Conservation (phyloP, 306 rosid species). For the Rubus parviflorus region DNA sequence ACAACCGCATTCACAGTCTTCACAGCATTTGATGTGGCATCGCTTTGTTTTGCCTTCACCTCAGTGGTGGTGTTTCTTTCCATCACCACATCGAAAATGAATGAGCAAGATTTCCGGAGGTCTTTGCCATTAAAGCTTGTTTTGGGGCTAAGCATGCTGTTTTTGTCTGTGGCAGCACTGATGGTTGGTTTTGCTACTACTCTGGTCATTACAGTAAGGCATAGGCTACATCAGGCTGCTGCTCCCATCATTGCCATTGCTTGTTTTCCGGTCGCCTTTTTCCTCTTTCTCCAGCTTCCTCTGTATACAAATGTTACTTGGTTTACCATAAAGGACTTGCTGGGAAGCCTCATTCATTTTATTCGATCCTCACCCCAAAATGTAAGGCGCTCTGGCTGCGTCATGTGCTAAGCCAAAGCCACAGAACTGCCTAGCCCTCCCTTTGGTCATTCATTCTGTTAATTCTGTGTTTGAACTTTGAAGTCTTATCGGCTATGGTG, state of each 20-base stretch:
- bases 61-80: slow-evolving; percentile 41
- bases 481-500: too few species aligned
- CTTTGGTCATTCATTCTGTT: too few species aligned
- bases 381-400: too few species aligned
- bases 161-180: slow-evolving; percentile 9
- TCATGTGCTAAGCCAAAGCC: too few species aligned
- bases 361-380: too few species aligned
- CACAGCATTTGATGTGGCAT: slow-evolving; percentile 30
- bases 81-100: slow-evolving; percentile 25
- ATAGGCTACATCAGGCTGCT: slow-evolving; percentile 13
- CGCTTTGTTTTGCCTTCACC: slow-evolving; percentile 29
- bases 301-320: too few species aligned
- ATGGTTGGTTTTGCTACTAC: slow-evolving; percentile 37
- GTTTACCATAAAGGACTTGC: too few species aligned
- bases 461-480: too few species aligned
- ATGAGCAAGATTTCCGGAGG: slow-evolving; percentile 18
- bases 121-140: slow-evolving; percentile 30
- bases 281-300: too few species aligned
- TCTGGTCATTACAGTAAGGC: slow-evolving; percentile 4
- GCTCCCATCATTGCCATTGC: slow-evolving; percentile 14
- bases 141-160: slow-evolving; percentile 24
- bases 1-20: slow-evolving; percentile 26
- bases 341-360: too few species aligned
- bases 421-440: too few species aligned
- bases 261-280: too few species aligned